Evolutionary conservation across 2,329 filamentous ascomycete species (phyloP).

Genomic region (Hortaea sp.): DNA sequence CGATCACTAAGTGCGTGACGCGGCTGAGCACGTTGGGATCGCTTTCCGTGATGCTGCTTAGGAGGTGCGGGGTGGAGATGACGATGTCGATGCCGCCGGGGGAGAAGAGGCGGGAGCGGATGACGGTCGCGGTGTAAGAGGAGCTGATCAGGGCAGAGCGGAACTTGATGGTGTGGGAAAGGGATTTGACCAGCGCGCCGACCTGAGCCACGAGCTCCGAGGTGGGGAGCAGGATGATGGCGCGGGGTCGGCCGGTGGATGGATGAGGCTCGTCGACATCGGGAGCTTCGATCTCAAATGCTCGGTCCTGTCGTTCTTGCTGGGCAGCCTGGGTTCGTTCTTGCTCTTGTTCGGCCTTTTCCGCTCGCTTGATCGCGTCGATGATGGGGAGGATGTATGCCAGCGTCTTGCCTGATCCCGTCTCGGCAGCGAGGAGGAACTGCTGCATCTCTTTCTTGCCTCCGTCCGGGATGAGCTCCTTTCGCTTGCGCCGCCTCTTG

Average conservation of each 20-base stretch:
- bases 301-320: slow-evolving; percentile 30
- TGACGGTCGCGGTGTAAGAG: slow-evolving; percentile 63
- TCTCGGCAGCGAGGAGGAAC: slow-evolving; percentile 87
- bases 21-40: slow-evolving; percentile 91
- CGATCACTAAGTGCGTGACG: slow-evolving; percentile 77
- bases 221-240: slow-evolving; percentile 81
- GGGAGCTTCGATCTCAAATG: slow-evolving; percentile 52
- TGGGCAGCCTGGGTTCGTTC: slow-evolving; percentile 21
- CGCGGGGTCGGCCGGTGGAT: slow-evolving; percentile 67
- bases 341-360: slow-evolving; percentile 45
- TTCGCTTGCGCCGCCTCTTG: slow-evolving; percentile 20
- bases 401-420: slow-evolving; percentile 91
- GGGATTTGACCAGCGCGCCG: slow-evolving; percentile 63
- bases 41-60: slow-evolving; percentile 76
- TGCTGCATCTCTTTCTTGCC: slow-evolving; percentile 39
- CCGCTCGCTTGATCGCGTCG: slow-evolving; percentile 69
- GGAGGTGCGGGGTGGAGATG: slow-evolving; percentile 78
- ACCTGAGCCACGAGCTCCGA: slow-evolving; percentile 88
- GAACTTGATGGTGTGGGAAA: slow-evolving; percentile 81
- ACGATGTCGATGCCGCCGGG: slow-evolving; percentile 74
- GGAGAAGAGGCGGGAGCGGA: slow-evolving; percentile 75
- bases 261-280: slow-evolving; percentile 57
- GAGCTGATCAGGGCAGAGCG: slow-evolving; percentile 75
- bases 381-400: slow-evolving; percentile 81
- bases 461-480: slow-evolving; percentile 19